Conservation (phyloP, 2,329 filamentous ascomycete genomes). For the Didymellaceae sp. region DNA sequence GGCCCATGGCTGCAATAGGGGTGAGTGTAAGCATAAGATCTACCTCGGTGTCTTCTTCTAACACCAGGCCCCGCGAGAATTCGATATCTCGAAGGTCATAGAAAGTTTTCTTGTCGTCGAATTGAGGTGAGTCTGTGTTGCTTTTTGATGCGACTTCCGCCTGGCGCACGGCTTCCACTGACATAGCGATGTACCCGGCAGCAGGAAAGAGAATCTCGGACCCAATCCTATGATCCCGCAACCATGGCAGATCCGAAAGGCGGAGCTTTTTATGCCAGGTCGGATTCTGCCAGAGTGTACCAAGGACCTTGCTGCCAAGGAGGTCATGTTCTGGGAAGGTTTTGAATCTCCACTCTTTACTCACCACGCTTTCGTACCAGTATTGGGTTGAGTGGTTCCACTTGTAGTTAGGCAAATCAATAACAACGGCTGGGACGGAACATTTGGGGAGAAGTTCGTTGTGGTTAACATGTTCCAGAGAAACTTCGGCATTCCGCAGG, state of each 20-base stretch:
- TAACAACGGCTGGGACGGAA: too few species aligned
- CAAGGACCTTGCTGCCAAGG: slow-evolving; percentile 15
- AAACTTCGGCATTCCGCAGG: too few species aligned
- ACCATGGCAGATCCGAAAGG: slow-evolving; percentile 49
- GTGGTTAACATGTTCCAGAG: too few species aligned
- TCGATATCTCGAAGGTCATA: too few species aligned
- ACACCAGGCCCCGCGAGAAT: too few species aligned
- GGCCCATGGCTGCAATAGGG: too few species aligned
- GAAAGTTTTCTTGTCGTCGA: too few species aligned
- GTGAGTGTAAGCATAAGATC: too few species aligned
- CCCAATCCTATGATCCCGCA: slow-evolving; percentile 49
- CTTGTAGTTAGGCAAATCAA: slow-evolving; percentile 20
- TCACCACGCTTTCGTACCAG: slow-evolving; percentile 4
- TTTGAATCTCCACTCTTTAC: slow-evolving; percentile 16
- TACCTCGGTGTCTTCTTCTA: too few species aligned
- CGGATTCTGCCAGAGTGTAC: not conserved
- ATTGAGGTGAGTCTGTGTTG: too few species aligned
- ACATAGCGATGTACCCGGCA: slow-evolving; percentile 29
- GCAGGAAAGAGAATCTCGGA: slow-evolving; percentile 22
- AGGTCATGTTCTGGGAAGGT: slow-evolving; percentile 31
- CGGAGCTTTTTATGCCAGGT: not conserved
- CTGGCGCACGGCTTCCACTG: slow-evolving; percentile 19
- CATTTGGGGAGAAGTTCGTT: too few species aligned
- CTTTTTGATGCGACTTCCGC: too few species aligned
- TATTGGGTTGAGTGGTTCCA: slow-evolving; percentile 17